phyloP scores from a whole-genome alignment of 148 eudicot genomes.

The Rhododendron ferrugineum region DNA sequence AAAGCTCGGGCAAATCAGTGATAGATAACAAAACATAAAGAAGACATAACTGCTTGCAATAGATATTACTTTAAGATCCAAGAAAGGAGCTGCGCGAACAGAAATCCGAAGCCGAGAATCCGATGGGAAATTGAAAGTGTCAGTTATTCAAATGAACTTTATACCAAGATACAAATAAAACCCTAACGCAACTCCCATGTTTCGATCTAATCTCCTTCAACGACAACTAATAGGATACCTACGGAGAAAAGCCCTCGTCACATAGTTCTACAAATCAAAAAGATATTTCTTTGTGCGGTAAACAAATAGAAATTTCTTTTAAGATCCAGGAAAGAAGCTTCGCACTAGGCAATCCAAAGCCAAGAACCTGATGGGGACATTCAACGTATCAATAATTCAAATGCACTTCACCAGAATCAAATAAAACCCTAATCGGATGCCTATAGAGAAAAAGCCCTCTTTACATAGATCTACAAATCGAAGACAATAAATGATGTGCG shows the following conservation, averaged over 20 bases:
- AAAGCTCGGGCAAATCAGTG: neutral
- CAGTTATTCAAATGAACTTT: neutral
- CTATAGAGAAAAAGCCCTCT: neutral
- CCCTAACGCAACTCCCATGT: neutral
- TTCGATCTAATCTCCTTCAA: neutral
- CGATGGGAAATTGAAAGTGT: neutral
- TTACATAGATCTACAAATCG: neutral
- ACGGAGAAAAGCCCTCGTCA: neutral
- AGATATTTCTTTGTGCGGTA: neutral
- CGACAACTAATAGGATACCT: neutral
- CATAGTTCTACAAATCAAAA: neutral
- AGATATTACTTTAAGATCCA: neutral
- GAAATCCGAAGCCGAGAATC: neutral
- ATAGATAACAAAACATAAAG: neutral
- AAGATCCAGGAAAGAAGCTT: neutral
- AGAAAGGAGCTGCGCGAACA: neutral
- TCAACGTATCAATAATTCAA: neutral
- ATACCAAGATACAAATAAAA: neutral
- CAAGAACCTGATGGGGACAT: neutral
- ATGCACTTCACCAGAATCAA: neutral
- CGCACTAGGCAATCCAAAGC: neutral
- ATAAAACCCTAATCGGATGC: neutral
- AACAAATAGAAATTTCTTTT: neutral
- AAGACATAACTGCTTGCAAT: too few relatives aligned
- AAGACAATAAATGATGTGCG: too few relatives aligned